A percentile compares a stretch with the other conserved stretches of the same genome.
Evolutionary conservation across 2,329 filamentous ascomycete genomes (phyloP).

Genomic region (Botryotinia calthae): DNA sequence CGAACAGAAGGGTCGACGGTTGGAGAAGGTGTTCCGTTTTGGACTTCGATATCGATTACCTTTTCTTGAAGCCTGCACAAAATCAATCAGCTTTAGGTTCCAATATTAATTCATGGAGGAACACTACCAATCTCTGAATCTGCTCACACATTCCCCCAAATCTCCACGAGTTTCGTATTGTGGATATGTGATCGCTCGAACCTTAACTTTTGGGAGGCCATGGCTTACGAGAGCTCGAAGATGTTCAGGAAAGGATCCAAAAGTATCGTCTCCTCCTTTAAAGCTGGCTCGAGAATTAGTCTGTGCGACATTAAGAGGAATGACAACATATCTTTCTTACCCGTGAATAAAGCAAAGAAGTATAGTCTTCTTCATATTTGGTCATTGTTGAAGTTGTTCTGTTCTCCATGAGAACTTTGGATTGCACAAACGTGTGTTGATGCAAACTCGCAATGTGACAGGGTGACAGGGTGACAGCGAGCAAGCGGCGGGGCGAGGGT

Average conservation of each 20-base stretch:
- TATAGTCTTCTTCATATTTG: conserved; percentile 71
- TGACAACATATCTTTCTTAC: conserved; percentile 64
- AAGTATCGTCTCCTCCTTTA: conserved; percentile 74
- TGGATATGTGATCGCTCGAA: conserved; percentile 71
- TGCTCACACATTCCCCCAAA: conserved; percentile 64
- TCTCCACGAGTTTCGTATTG: conserved; percentile 81
- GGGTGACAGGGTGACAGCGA: neutral
- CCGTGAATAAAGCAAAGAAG: conserved; percentile 83
- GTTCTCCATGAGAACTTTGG: neutral
- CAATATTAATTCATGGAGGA: neutral
- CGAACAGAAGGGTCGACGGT: conserved; percentile 83
- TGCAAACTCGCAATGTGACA: neutral
- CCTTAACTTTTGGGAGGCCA: conserved; percentile 65
- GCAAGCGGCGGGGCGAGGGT: neutral
- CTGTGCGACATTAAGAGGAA: conserved; percentile 5
- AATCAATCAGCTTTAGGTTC: conserved; percentile 13
- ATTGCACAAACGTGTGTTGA: neutral
- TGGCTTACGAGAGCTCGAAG: conserved; percentile 62
- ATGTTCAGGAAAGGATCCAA: conserved; percentile 72
- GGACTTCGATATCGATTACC: conserved; percentile 92
- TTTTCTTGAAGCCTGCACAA: conserved; percentile 73
- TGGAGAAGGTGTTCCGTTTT: conserved; percentile 73
- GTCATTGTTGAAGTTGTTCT: conserved; percentile 1
- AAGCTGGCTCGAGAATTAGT: conserved; percentile 12
- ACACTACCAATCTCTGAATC: conserved; percentile 70